phyloP scores from a whole-genome alignment of 176 grass and related monocot species.

The Triticum dicoccoides region DNA sequence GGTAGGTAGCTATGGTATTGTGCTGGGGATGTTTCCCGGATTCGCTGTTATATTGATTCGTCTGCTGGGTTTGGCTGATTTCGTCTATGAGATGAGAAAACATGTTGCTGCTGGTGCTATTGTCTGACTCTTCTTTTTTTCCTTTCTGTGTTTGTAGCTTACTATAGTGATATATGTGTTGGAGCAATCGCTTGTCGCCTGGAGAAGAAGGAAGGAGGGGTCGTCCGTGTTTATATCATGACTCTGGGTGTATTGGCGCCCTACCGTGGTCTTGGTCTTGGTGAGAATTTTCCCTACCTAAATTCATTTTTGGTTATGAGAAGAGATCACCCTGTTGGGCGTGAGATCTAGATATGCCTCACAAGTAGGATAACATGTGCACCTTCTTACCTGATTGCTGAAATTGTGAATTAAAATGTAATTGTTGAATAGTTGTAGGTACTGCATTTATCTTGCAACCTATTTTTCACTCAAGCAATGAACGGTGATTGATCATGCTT shows the following conservation, averaged over 20 bases:
- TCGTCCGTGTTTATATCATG: conserved; percentile 87
- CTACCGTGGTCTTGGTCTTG: conserved; percentile 84
- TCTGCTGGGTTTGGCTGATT: conserved; percentile 11
- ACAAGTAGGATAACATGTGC: neutral
- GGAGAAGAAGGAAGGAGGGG: conserved; percentile 94
- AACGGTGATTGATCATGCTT: conserved; percentile 4
- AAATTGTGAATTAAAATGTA: conserved; percentile 2
- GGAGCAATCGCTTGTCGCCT: conserved; percentile 86
- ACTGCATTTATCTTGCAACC: conserved; percentile 7
- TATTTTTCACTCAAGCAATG: neutral
- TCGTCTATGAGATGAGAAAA: neutral
- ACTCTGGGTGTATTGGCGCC: conserved; percentile 94
- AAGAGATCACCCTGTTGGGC: conserved; percentile 1
- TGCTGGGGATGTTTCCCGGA: conserved; percentile 1
- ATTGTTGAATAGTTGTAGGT: neutral
- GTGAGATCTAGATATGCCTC: neutral
- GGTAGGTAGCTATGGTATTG: neutral
- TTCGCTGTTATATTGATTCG: neutral
- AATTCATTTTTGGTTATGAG: conserved; percentile 2
- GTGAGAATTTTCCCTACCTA: conserved; percentile 39
- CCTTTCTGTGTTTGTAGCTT: conserved; percentile 57
- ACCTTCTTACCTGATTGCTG: neutral
- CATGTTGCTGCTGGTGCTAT: neutral
- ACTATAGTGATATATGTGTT: conserved; percentile 94
- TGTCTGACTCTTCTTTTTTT: conserved; percentile 9